Conservation (phyloP, 176 grass and related monocot species). For the Musa troglodytarum region DNA sequence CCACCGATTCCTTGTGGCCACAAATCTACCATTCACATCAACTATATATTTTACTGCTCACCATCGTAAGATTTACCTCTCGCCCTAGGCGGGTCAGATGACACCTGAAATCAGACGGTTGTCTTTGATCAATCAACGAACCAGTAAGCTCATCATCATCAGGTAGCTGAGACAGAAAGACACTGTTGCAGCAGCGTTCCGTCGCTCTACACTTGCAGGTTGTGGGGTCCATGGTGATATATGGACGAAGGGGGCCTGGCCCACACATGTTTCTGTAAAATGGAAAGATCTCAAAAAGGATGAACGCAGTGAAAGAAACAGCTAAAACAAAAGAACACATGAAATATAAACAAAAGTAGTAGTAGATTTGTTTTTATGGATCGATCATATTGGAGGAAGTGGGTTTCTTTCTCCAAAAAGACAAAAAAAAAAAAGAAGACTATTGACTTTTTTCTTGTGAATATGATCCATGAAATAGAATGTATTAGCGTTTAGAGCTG, state of each 20-base stretch:
- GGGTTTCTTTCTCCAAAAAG: background rate
- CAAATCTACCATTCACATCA: background rate
- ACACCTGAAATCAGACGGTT: background rate
- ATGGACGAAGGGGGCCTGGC: background rate
- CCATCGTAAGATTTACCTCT: background rate
- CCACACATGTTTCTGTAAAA: background rate
- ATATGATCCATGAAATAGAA: background rate
- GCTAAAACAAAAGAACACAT: background rate
- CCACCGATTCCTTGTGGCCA: background rate
- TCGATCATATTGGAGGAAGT: too few species aligned
- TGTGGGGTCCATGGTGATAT: background rate
- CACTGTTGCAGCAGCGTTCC: background rate
- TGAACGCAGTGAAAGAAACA: too few species aligned
- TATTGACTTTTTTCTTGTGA: background rate
- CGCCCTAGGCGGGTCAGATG: background rate
- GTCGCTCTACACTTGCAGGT: background rate
- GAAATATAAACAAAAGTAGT: background rate
- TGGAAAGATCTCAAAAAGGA: too few species aligned
- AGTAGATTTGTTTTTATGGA: background rate
- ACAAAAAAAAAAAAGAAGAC: background rate
- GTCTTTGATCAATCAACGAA: background rate
- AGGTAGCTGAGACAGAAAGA: background rate
- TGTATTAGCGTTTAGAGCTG: background rate
- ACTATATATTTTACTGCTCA: background rate
- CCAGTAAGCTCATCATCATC: background rate